A percentile compares a stretch with the other conserved stretches of the same genome.
phyloP scores from a whole-genome alignment of 2,329 filamentous ascomycete genomes.

The Zarea fungicola region DNA sequence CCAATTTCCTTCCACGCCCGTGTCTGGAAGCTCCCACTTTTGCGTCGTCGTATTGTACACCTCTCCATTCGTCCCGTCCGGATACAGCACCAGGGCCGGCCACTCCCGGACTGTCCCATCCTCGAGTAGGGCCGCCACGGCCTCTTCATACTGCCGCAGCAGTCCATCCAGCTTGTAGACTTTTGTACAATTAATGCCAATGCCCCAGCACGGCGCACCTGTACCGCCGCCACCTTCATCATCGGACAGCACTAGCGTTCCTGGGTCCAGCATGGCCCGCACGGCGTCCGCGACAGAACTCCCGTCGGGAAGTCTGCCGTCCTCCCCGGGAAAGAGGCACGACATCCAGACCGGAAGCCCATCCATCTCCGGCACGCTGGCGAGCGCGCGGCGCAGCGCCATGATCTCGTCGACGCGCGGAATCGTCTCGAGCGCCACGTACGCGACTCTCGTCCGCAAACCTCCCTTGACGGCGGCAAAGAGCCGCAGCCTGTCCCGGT shows the following conservation, averaged over 20 bases:
- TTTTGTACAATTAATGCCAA: slow-evolving; percentile 67
- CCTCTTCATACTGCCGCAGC: slow-evolving; percentile 49
- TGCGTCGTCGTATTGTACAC: slow-evolving; percentile 61
- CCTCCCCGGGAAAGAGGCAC: slow-evolving; percentile 55
- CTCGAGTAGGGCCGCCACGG: slow-evolving; percentile 33
- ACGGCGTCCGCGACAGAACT: slow-evolving; percentile 32
- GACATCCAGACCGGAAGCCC: slow-evolving; percentile 54
- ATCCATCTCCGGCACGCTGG: slow-evolving; percentile 22
- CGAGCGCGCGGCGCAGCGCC: slow-evolving; percentile 45
- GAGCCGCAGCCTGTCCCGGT: slow-evolving; percentile 46
- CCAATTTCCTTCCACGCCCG: slow-evolving; percentile 40
- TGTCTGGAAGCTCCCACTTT: slow-evolving; percentile 47
- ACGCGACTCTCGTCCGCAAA: slow-evolving; percentile 41
- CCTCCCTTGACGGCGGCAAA: slow-evolving; percentile 38
- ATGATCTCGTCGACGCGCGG: slow-evolving; percentile 57
- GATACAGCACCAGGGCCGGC: slow-evolving; percentile 59
- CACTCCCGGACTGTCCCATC: slow-evolving; percentile 31
- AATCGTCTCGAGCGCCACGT: slow-evolving; percentile 62
- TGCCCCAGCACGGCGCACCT: slow-evolving; percentile 44
- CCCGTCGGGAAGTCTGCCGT: slow-evolving; percentile 52
- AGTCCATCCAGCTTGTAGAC: slow-evolving; percentile 55
- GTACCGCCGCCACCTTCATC: neutral
- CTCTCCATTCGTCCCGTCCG: slow-evolving; percentile 64
- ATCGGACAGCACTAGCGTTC: too few relatives aligned
- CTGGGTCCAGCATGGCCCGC: slow-evolving; percentile 33